Evolutionary conservation across 2,329 filamentous ascomycete genomes (phyloP), one percentile per base, ranked within the genome.

Genomic region (Pestalotiopsis sp.): DNA sequence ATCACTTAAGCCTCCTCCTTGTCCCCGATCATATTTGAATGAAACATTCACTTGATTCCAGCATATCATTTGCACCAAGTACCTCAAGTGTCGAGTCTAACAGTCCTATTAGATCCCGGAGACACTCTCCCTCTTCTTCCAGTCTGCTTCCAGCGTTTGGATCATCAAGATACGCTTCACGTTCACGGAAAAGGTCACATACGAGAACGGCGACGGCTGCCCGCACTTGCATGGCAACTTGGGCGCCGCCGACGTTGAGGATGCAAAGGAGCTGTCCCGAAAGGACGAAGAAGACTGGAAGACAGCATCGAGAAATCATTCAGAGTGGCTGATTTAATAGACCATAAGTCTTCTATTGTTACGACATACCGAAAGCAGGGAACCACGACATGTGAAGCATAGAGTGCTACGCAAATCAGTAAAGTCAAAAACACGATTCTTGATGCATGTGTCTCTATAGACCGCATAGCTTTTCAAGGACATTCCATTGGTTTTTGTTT

Each of bases 141-240:
- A 67, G 14, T 68, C 71, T 1, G 67, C 71, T 2, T 71, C 73
- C 23, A 67, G 65, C 12, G 69, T 78, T 68, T 78, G 76, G 76
- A 67, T 78, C 14, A 68, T 78, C 61, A 90, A 89, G 78, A 79
- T 90, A 63, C 84, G 83, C 38, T 84, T 86, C 52, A 78, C 80
- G 45, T 81, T 87, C 61, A 79, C 80, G 61, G 75, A 77, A 5
- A 74, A 76, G 39, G 79, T 85, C 36, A 87, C 83, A 71, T 91
- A 88, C 88, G 89, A 90, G 70, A 78, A 81, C 13, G 78, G 80
- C 12, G 82, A 80, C 20, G 83, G 82, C 67, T 91, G 88, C 72
- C 85, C 89, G 66, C 89, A 91, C 74, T 76, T 91, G 49, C 90
- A 89, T 74, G 85, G 84, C 65, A 87, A 87, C 73, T 84, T 91